Conservation (phyloP, 768 basidiomycete genomes). For the Mycena amicta region DNA sequence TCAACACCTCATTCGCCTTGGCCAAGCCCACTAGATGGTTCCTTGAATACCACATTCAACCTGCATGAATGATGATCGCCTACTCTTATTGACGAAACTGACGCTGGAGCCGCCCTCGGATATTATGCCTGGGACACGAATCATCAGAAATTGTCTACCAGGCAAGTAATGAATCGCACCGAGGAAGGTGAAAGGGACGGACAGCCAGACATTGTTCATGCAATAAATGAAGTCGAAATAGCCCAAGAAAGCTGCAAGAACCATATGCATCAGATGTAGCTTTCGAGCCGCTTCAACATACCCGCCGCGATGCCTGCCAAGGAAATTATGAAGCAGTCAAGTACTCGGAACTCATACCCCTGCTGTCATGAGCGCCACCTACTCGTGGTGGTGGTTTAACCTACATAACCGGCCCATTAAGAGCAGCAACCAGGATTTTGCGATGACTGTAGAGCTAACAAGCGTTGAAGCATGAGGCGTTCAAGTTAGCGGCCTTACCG, state of each 20-base stretch:
- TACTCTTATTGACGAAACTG: conserved; percentile 67
- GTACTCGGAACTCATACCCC: conserved; percentile 43
- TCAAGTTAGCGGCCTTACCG: conserved; percentile 44
- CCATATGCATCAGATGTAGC: too few species aligned
- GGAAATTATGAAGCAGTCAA: neutral
- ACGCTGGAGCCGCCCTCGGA: conserved; percentile 73
- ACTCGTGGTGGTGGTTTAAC: too few species aligned
- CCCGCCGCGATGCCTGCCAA: conserved; percentile 66
- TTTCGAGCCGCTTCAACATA: too few species aligned
- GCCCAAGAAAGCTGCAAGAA: conserved; percentile 57
- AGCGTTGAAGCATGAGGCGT: neutral
- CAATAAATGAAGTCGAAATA: conserved; percentile 78
- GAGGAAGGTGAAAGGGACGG: conserved; percentile 68
- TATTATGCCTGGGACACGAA: conserved; percentile 53
- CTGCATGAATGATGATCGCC: conserved; percentile 21
- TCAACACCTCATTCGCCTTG: conserved; percentile 70
- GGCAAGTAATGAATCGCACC: conserved; percentile 38
- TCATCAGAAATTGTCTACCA: conserved; percentile 6
- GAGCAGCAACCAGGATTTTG: conserved; percentile 69
- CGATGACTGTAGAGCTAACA: conserved; percentile 65
- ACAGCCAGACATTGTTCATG: conserved; percentile 61
- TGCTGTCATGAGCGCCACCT: too few species aligned
- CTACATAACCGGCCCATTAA: conserved; percentile 71
- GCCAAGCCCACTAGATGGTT: conserved; percentile 60
- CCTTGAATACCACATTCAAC: neutral